A percentile compares a stretch with the other conserved stretches of the same genome.
Evolutionary conservation across 306 rosid genomes (phyloP).

Genomic region (Lablab purpureus): DNA sequence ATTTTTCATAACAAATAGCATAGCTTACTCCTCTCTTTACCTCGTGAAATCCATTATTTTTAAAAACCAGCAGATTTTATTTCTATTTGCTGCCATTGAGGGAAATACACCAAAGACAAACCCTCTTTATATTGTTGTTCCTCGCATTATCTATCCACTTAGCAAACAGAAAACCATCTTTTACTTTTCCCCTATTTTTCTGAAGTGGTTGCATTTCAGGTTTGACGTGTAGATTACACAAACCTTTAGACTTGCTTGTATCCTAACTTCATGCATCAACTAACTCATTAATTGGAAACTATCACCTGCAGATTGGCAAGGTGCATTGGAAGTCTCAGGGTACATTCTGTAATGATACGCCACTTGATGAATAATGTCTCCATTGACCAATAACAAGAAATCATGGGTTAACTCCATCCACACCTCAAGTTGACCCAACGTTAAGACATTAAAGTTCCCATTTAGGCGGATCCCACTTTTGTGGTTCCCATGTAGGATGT

Average conservation of each 20-base stretch:
- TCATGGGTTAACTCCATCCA: neutral
- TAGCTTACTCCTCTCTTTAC: neutral
- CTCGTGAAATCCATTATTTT: neutral
- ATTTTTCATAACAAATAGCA: too few species aligned
- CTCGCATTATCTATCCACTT: slow-evolving; percentile 1
- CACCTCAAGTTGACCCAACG: slow-evolving; percentile 4
- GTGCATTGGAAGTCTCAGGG: neutral
- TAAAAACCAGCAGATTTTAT: neutral
- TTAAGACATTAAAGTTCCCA: neutral
- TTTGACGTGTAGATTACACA: neutral
- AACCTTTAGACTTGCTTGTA: slow-evolving; percentile 1
- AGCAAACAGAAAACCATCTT: slow-evolving; percentile 9
- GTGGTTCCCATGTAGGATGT: neutral
- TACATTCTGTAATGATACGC: neutral
- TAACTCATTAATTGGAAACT: neutral
- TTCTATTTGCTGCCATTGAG: slow-evolving; percentile 1
- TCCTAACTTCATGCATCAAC: neutral
- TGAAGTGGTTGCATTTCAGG: neutral
- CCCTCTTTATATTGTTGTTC: slow-evolving; percentile 1
- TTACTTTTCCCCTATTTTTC: slow-evolving; percentile 2
- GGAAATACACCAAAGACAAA: slow-evolving; percentile 5
- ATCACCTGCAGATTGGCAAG: slow-evolving; percentile 16
- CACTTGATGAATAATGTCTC: slow-evolving; percentile 10
- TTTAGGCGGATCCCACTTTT: neutral
- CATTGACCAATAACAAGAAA: slow-evolving; percentile 29